Evolutionary conservation across 345 rosid genomes (phyloP).

Genomic region (Gossypium stocksii): DNA sequence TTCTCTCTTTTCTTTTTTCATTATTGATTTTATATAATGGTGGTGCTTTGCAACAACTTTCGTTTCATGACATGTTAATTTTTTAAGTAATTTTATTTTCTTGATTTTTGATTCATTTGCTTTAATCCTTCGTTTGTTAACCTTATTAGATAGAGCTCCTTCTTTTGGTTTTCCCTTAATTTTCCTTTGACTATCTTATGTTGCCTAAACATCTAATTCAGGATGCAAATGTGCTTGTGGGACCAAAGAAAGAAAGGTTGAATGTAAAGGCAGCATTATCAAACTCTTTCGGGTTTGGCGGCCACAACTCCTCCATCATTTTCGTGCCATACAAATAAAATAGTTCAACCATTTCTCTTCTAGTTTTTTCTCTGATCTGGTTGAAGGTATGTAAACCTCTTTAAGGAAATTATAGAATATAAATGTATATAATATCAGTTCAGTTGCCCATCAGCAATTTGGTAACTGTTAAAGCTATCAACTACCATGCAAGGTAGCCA

Average conservation of each 20-base stretch:
- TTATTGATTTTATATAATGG: too few species aligned
- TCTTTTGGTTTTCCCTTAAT: background rate
- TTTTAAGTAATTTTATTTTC: too few species aligned
- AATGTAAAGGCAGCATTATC: slow-evolving; percentile 80
- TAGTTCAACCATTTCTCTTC: slow-evolving; percentile 8
- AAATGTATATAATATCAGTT: background rate
- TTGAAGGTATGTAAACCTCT: slow-evolving; percentile 12
- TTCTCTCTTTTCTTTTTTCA: background rate
- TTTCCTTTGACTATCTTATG: slow-evolving; percentile 1
- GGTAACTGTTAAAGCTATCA: background rate
- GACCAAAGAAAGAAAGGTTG: slow-evolving; percentile 78
- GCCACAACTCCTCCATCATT: slow-evolving; percentile 93
- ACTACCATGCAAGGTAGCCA: background rate
- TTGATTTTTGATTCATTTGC: too few species aligned
- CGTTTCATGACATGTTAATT: too few species aligned
- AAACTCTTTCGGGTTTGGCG: slow-evolving; percentile 92
- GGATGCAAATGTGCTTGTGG: slow-evolving; percentile 69
- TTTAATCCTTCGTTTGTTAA: too few species aligned
- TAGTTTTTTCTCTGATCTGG: background rate
- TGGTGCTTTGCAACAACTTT: too few species aligned
- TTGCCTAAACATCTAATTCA: slow-evolving; percentile 26
- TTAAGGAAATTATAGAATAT: background rate
- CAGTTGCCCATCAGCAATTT: background rate
- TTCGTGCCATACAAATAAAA: slow-evolving; percentile 81
- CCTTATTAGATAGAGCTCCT: background rate